phyloP scores from a whole-genome alignment of 2,329 filamentous ascomycete species.

The Colletotrichum tofieldiae region DNA sequence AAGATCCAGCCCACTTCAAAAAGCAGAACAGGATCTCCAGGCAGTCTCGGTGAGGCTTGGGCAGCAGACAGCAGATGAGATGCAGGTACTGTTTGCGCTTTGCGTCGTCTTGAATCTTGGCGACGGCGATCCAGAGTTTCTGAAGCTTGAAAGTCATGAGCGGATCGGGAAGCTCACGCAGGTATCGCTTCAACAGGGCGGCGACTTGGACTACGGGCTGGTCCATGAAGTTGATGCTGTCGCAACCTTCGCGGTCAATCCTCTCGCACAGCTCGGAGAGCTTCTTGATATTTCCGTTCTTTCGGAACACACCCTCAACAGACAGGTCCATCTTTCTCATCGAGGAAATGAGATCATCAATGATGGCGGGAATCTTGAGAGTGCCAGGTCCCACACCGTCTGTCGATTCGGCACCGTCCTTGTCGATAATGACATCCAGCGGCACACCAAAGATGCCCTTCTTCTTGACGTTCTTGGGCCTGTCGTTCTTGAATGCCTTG shows the following conservation, averaged over 20 bases:
- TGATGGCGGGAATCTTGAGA: conserved; percentile 89
- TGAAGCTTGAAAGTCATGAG: conserved; percentile 96
- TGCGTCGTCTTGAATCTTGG: conserved; percentile 87
- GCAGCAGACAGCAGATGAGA: conserved; percentile 90
- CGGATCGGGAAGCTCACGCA: conserved; percentile 94
- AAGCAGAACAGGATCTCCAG: conserved; percentile 97
- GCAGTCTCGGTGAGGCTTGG: conserved; percentile 92
- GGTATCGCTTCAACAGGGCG: conserved; percentile 93
- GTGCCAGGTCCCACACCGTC: conserved; percentile 95
- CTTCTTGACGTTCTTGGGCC: conserved; percentile 84
- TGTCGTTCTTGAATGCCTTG: conserved; percentile 94
- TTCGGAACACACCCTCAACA: conserved; percentile 97
- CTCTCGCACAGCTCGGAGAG: conserved; percentile 87
- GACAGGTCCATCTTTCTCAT: conserved; percentile 99
- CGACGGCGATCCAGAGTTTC: conserved; percentile 88
- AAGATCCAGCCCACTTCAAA: conserved; percentile 97
- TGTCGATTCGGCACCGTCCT: conserved; percentile 96
- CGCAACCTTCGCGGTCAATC: conserved; percentile 89
- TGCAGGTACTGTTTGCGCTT: conserved; percentile 90
- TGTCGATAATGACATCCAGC: conserved; percentile 89
- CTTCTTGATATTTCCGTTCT: conserved; percentile 98
- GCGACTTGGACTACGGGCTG: conserved; percentile 96
- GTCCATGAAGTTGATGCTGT: conserved; percentile 87
- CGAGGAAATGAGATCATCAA: conserved; percentile 94
- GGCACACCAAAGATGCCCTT: conserved; percentile 95